Evolutionary conservation across 768 basidiomycete genomes (phyloP).

Genomic region (Leccinum rimulosum): DNA sequence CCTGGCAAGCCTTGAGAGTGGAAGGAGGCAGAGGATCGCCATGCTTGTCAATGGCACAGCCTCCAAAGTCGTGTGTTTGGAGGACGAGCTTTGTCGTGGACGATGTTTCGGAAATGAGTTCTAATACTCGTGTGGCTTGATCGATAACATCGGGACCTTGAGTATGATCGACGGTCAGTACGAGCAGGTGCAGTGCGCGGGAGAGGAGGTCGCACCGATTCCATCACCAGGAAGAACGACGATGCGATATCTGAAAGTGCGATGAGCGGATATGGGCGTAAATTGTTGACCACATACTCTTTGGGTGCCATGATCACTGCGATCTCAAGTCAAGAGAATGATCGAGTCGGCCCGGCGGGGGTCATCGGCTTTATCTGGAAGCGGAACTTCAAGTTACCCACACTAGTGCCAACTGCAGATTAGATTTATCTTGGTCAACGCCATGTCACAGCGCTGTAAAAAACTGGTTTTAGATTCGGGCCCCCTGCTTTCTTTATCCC

Average conservation of each 20-base stretch:
- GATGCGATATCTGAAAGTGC: conserved; percentile 67
- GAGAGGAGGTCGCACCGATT: conserved; percentile 60
- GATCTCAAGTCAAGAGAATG: neutral
- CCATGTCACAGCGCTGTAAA: conserved; percentile 53
- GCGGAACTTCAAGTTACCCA: neutral
- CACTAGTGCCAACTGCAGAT: conserved; percentile 1
- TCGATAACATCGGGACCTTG: conserved; percentile 87
- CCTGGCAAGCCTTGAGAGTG: conserved; percentile 85
- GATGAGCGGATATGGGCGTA: conserved; percentile 8
- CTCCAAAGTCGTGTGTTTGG: conserved; percentile 80
- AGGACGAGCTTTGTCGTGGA: conserved; percentile 70
- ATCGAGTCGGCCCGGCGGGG: neutral
- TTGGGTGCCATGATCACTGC: conserved; percentile 38
- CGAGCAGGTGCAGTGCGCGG: neutral
- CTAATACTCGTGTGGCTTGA: conserved; percentile 82
- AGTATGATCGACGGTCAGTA: neutral
- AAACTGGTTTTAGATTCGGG: conserved; percentile 92
- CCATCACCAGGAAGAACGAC: conserved; percentile 95
- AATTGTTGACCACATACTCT: conserved; percentile 37
- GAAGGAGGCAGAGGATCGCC: conserved; percentile 84
- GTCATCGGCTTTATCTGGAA: neutral
- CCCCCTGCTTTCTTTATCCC: conserved; percentile 84
- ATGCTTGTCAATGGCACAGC: conserved; percentile 84
- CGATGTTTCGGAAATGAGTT: conserved; percentile 62
- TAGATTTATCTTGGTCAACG: neutral